Evolutionary conservation across 148 eudicot genomes (phyloP), one percentile per base, ranked within the genome.

Genomic region (Pharnaceum exiguum): DNA sequence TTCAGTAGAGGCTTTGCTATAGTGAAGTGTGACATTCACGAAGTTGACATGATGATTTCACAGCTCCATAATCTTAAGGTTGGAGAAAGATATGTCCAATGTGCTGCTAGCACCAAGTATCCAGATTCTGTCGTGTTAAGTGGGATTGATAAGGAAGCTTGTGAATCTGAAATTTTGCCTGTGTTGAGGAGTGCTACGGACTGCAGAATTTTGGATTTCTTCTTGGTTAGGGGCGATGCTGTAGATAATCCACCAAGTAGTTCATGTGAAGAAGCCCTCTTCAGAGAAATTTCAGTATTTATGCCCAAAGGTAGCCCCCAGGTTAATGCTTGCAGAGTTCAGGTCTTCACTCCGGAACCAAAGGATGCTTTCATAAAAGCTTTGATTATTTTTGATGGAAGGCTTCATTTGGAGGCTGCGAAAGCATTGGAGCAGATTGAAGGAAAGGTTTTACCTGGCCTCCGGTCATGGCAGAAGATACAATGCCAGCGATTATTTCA

Each of bases 371-470:
- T 54, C 70, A 82, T 77, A 79, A 82, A 42, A 77, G 99, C 99
- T 37, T 17, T 57, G 62, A 77, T 93, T 39, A 78, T 70, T 13
- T 93, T 93, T 68, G 89, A 93, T 52, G 95, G 95, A 45, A 81
- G 79, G 68, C 61, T 89, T 18, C 95, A 88, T 80, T 71, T 93
- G 77, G 99, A 93, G 78, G 96, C 95, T 21, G 99, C 99, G 26
- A 83, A 75, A 71, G 99, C 99, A 29, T 75, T 93, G 72, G 96
- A 89, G 75, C 83, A 83, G 32, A 78, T 93, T 63, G 83, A 89
- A 66, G 96, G 99, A 55, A 86, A 66, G 68, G 83, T 78, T 46
- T 62, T 93, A 70, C 85, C 89, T 36, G 90, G 91, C 66, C 78
- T 77, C 65, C 73, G 29, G 23, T 47, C 83, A 0, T 93, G 99